Evolutionary conservation across 2,329 filamentous ascomycete species (phyloP), one percentile per base, ranked within the genome.

Genomic region (Hypoxylon rubiginosum): DNA sequence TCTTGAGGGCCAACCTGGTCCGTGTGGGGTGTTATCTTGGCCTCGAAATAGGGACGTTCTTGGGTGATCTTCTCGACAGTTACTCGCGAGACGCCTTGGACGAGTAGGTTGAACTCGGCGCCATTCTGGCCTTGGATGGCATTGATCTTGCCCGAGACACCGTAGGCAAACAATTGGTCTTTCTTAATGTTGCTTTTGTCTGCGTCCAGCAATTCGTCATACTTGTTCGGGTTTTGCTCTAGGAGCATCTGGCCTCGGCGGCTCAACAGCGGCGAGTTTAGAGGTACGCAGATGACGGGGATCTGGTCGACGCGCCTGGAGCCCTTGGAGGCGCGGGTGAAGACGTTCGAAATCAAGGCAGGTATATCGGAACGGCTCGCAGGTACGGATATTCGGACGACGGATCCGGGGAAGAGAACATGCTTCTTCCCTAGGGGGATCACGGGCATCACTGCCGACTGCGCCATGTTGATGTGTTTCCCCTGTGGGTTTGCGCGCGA

Each of bases 11-110:
- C 63, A 7, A 74, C 56, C 7, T 64, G 49, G 46, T 78, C 76
- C 15, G 54, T 63, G 24, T 77, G 68, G n/a, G 72, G 57, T 17
- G 85, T 85, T 24, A 97, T 88, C 72, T 91, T 91, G 49, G 90
- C 94, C 81, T 97, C 94, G 71, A 97, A 94, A 77, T 92, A 97
- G 1, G 94, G 93, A 57, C 90, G 87, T 70, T 97, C 92, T 76
- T 92, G 90, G 39, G 88, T 85, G 51, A 96, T 80, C 74, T 89
- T 90, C 55, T 93, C 91, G 36, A 97, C 81, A 67, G 88, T 87
- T 68, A 97, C 90, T 43, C 96, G 87, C 68, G 90, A 86, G 17
- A 92, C 85, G 15, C 96, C 96, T 78, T 98, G 94, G 1, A 99
- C 93, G 4, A 97, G 85, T 56, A 99, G 80, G 62, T 90, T 90